Evolutionary conservation across 164 flowering plant species (phyloP).

Genomic region (Piper longum): DNA sequence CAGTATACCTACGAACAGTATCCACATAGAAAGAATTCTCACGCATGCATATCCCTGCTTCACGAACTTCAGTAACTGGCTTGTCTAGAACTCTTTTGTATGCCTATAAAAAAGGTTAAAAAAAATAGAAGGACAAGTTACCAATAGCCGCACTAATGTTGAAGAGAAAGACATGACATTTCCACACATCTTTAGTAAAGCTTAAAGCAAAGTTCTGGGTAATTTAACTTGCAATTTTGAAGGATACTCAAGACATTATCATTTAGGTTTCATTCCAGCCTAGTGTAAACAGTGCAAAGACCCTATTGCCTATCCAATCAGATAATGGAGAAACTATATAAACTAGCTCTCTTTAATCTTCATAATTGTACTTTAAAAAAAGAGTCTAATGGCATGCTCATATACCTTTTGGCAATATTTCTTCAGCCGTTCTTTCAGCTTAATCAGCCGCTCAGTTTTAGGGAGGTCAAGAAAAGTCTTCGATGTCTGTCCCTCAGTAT

Average conservation of each 20-base stretch:
- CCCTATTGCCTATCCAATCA: background rate
- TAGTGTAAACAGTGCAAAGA: background rate
- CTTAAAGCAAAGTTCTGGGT: too few species aligned
- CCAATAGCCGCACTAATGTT: background rate
- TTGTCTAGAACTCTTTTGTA: slow-evolving; percentile 88
- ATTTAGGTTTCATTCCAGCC: too few species aligned
- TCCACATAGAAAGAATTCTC: slow-evolving; percentile 96
- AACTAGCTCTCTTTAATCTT: background rate
- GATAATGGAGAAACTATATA: background rate
- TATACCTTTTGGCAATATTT: slow-evolving; percentile 94
- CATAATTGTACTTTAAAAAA: background rate
- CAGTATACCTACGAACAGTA: slow-evolving; percentile 87
- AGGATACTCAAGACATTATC: too few species aligned
- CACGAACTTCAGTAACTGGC: slow-evolving; percentile 85
- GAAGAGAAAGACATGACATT: too few species aligned
- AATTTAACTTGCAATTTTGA: too few species aligned
- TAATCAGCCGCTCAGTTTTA: slow-evolving; percentile 66
- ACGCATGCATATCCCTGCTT: slow-evolving; percentile 99
- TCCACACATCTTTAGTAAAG: too few species aligned
- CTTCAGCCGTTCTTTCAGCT: slow-evolving; percentile 83
- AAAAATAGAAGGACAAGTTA: background rate
- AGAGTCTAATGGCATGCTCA: background rate
- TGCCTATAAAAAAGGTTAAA: slow-evolving; percentile 32
- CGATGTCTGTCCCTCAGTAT: slow-evolving; percentile 32
- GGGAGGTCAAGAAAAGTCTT: slow-evolving; percentile 87